Base-by-base conservation (phyloP, 345 rosid genomes). In the Alliaria petiolata region DNA sequence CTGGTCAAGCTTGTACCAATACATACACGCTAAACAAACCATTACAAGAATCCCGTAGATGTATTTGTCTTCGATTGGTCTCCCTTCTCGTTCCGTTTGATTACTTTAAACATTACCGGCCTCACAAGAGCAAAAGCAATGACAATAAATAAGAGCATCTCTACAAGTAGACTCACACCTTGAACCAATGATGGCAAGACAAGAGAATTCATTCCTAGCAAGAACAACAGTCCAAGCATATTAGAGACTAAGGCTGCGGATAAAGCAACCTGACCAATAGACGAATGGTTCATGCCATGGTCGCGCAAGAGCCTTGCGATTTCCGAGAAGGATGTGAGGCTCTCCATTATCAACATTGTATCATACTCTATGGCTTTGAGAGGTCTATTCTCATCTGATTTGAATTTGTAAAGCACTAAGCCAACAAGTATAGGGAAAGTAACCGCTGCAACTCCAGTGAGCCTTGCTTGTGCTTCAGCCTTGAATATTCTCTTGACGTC, bases 251-350 rank as follows among this genome's bases (percentile, higher is more conserved):
- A 51, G 6, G 84, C 67, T 2, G 89, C 49, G 7, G 86, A 76
- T 35, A 85, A 71, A 11, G 81, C 83, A 0, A 85, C 30, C 6
- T 84, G 83, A 4, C 87, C 84, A 1, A 85, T 75, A 35, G 85
- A 81, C 0, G 85, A 77, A 62, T 85, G 85, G 44, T 80, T 69
- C 75, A 85, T 76, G 49, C 74, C 82, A 2, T 85, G 77, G 56
- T 87, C 87, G 1, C 69, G 69, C 15, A 89, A 83, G 35, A 89
- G 85, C 52, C 74, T 47, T 3, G 81, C 81, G 4, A 85, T 72
- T 22, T 83, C 86, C 0, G 87, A 78, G 68, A 81, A 79, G n/a
- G 85, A 49, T 0, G 85, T 79, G 14, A 78, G 8, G n/a, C 72
- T 69, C 45, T 76, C 75, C 75, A 69, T 69, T 34, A 76, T 25